phyloP scores from a whole-genome alignment of 2,329 filamentous ascomycete species.

The Chaetomium sp. region DNA sequence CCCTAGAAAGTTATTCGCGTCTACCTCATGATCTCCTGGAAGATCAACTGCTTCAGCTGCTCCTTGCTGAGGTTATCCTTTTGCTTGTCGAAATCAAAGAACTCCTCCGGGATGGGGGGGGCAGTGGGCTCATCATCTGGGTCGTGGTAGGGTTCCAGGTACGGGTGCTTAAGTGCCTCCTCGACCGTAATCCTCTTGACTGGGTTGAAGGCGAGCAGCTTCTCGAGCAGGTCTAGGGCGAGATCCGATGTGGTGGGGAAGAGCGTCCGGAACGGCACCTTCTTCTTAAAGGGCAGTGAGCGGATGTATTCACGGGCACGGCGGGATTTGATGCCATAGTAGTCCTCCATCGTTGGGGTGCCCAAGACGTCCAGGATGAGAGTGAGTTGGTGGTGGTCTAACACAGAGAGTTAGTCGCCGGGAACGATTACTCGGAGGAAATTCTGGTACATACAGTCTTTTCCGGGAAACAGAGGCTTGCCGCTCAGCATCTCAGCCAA shows the following conservation, averaged over 20 bases:
- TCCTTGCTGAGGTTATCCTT: constrained; percentile 98
- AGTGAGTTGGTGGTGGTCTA: constrained; percentile 96
- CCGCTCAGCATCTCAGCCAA: constrained; percentile 98
- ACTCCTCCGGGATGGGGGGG: constrained; percentile 93
- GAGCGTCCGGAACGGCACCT: constrained; percentile 93
- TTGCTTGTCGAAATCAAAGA: constrained; percentile 99
- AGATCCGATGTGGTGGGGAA: constrained; percentile 99
- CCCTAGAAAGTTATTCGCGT: not conserved
- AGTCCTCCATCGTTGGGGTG: constrained; percentile 99
- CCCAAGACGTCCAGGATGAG: constrained; percentile 95
- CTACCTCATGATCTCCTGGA: constrained; percentile 83
- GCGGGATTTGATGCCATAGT: constrained; percentile 98
- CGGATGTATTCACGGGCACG: constrained; percentile 97
- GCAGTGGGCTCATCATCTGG: constrained; percentile 97
- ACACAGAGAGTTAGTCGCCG: constrained; percentile 9
- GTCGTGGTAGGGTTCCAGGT: constrained; percentile 97
- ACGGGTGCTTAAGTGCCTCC: constrained; percentile 93
- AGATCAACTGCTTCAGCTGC: constrained; percentile 95
- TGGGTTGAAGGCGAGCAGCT: constrained; percentile 94
- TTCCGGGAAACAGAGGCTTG: constrained; percentile 95
- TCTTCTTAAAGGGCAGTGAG: constrained; percentile 98
- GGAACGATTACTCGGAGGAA: not conserved
- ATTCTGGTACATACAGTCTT: constrained; percentile 69
- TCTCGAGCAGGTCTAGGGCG: constrained; percentile 88
- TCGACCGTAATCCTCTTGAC: constrained; percentile 98